Conservation (phyloP, 1,284 basidiomycete genomes). For the Ceratobasidium sp. region DNA sequence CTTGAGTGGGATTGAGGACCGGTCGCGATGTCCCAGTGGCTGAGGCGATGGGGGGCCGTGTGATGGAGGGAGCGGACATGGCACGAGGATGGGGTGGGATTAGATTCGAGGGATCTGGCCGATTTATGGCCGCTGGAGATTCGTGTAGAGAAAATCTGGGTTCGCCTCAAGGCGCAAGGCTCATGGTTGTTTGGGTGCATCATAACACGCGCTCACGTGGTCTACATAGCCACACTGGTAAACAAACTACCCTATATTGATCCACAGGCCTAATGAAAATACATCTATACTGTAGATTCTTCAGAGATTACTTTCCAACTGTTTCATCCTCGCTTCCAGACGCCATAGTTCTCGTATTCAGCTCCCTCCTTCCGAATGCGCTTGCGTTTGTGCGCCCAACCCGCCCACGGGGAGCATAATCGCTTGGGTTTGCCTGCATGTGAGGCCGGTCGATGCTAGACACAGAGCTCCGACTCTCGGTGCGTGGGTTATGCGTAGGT, state of each 20-base stretch:
- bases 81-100: background rate
- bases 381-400: conserved; percentile 54
- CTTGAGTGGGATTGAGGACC: conserved; percentile 27
- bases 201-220: conserved; percentile 27
- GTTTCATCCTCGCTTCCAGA: conserved; percentile 81
- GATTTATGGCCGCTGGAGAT: too few species aligned
- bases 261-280: background rate
- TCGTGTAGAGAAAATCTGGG: conserved; percentile 12
- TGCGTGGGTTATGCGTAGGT: background rate
- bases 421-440: conserved; percentile 8
- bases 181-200: conserved; percentile 2
- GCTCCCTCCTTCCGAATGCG: conserved; percentile 66
- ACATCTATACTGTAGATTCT: background rate
- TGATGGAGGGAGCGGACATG: conserved; percentile 27
- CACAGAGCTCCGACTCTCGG: conserved; percentile 4
- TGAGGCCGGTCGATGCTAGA: conserved; percentile 28
- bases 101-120: conserved; percentile 3
- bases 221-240: conserved; percentile 22
- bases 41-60: conserved; percentile 36
- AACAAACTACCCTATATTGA: background rate
- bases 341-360: conserved; percentile 76
- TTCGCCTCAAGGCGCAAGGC: conserved; percentile 23
- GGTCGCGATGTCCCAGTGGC: background rate
- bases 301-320: conserved; percentile 48
- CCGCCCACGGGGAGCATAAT: conserved; percentile 50